Evolutionary conservation across 164 flowering plant species (phyloP).

Genomic region (Nymphaea colorata): DNA sequence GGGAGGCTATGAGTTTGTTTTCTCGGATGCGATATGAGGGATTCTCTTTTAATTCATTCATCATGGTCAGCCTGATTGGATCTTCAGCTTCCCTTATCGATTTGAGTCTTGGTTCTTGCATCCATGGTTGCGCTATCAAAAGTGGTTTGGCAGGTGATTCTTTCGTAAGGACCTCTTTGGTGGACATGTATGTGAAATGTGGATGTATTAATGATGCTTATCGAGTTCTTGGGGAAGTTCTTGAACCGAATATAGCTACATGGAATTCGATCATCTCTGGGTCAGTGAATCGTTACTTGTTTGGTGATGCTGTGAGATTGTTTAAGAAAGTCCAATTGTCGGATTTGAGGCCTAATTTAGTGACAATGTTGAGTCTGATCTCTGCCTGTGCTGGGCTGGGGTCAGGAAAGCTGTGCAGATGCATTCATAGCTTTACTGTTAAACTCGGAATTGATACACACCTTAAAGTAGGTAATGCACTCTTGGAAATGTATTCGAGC

Average conservation of each 20-base stretch:
- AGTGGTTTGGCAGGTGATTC: slow-evolving; percentile 16
- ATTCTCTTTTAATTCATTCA: slow-evolving; percentile 21
- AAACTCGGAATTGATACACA: slow-evolving; percentile 15
- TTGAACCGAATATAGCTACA: slow-evolving; percentile 16
- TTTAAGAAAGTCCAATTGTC: slow-evolving; percentile 10
- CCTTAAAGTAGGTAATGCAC: slow-evolving; percentile 17
- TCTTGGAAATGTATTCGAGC: slow-evolving; percentile 28
- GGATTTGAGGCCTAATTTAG: slow-evolving; percentile 19
- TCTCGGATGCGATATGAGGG: slow-evolving; percentile 17
- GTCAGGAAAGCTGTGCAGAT: slow-evolving; percentile 10
- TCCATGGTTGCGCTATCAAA: slow-evolving; percentile 23
- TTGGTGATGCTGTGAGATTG: slow-evolving; percentile 15
- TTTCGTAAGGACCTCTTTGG: slow-evolving; percentile 23
- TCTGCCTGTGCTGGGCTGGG: slow-evolving; percentile 13
- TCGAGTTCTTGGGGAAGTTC: slow-evolving; percentile 14
- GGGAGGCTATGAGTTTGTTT: slow-evolving; percentile 6
- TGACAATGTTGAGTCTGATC: slow-evolving; percentile 18
- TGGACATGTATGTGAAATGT: slow-evolving; percentile 29
- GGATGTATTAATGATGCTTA: slow-evolving; percentile 13
- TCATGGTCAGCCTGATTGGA: slow-evolving; percentile 26
- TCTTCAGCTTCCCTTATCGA: slow-evolving; percentile 7
- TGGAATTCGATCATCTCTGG: slow-evolving; percentile 27
- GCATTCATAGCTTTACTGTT: slow-evolving; percentile 15
- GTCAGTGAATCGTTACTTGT: slow-evolving; percentile 10
- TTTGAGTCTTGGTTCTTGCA: slow-evolving; percentile 8